Percentiles rank a stretch among this genome's conserved stretches.
phyloP scores from a whole-genome alignment of 164 flowering plant genomes.

The Aristolochia contorta region DNA sequence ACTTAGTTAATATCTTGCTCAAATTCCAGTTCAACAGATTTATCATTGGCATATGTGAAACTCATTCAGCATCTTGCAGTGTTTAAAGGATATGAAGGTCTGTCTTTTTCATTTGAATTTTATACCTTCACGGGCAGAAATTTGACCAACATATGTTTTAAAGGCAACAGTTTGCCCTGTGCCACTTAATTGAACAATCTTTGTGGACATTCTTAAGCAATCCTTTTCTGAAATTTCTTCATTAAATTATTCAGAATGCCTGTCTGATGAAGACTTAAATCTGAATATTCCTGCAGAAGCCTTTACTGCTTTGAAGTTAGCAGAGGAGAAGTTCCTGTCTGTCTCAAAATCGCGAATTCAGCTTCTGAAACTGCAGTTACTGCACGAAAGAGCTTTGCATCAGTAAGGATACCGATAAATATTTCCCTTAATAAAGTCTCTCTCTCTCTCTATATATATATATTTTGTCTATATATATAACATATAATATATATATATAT shows the following conservation, averaged over 20 bases:
- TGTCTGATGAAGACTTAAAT: constrained; percentile 22
- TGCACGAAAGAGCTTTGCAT: constrained; percentile 84
- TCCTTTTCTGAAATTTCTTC: constrained; percentile 40
- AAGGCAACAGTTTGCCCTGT: no score
- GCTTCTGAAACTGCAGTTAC: constrained; percentile 66
- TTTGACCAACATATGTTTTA: no score
- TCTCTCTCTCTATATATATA: background rate
- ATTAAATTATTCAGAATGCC: no score
- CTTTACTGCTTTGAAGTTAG: constrained; percentile 66
- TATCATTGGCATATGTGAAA: constrained; percentile 66
- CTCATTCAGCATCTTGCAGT: constrained; percentile 82
- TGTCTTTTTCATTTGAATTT: constrained; percentile 7
- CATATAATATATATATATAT: no score
- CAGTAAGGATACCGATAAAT: constrained; percentile 24
- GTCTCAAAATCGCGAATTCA: constrained; percentile 65
- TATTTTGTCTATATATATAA: background rate
- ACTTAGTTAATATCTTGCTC: background rate
- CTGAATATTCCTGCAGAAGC: constrained; percentile 44
- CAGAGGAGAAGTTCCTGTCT: constrained; percentile 61
- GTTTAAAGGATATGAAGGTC: constrained; percentile 84
- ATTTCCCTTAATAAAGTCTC: background rate
- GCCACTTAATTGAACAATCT: no score
- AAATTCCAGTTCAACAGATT: constrained; percentile 55
- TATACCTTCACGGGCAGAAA: background rate
- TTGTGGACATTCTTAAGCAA: constrained; percentile 34